Conservation (phyloP, 495 filamentous ascomycete genomes). For the Aspergillus nidulans region DNA sequence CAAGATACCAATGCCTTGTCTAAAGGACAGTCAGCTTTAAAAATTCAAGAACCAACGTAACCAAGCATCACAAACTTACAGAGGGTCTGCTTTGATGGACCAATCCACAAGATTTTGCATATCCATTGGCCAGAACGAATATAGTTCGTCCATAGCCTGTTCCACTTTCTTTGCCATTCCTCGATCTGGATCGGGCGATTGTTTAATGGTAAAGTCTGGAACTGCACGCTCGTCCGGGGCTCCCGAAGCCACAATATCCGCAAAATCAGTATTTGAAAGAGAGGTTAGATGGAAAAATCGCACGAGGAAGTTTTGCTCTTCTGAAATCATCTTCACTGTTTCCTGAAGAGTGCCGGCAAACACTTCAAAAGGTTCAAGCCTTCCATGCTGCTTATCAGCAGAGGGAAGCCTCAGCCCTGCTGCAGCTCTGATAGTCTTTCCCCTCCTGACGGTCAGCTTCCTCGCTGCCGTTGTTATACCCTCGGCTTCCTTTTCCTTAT, state of each 20-base stretch:
- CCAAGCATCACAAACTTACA: conserved; percentile 54
- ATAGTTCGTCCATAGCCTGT: conserved; percentile 82
- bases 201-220: conserved; percentile 64
- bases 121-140: conserved; percentile 72
- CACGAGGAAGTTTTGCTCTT: conserved; percentile 91
- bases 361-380: conserved; percentile 72
- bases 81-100: conserved; percentile 71
- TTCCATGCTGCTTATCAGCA: conserved; percentile 63
- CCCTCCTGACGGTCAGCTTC: conserved; percentile 89
- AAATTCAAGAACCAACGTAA: conserved; percentile 5
- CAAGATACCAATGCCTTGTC: conserved; percentile 85
- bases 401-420: conserved; percentile 48
- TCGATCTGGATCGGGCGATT: conserved; percentile 78
- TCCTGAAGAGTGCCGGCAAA: conserved; percentile 77
- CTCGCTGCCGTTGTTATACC: conserved; percentile 71
- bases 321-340: conserved; percentile 70
- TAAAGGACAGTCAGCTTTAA: conserved; percentile 19
- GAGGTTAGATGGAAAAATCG: conserved; percentile 91
- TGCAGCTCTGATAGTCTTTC: conserved; percentile 75
- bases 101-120: conserved; percentile 80
- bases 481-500: conserved; percentile 71
- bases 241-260: conserved; percentile 64
- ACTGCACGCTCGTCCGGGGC: conserved; percentile 63
- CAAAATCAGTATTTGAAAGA: conserved; percentile 69
- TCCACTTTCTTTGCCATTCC: conserved; percentile 73